Conservation (phyloP, 2,329 filamentous ascomycete genomes). For the Sporothrix mexicana region DNA sequence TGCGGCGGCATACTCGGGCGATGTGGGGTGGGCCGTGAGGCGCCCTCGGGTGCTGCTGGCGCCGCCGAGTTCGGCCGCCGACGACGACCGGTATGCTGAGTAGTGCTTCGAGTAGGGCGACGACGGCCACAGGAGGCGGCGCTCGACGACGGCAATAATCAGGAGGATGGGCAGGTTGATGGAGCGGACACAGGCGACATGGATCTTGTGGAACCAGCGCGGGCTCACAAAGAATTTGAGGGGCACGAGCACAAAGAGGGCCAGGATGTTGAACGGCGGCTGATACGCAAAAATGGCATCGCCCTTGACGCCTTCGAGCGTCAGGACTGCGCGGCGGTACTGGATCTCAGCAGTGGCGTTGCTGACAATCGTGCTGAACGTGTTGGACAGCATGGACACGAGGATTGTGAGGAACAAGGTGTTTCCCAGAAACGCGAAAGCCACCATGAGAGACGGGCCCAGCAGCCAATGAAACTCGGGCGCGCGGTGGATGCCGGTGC, state of each 20-base stretch:
- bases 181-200: constrained; percentile 74
- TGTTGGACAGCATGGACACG: constrained; percentile 85
- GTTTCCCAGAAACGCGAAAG: constrained; percentile 85
- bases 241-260: constrained; percentile 74
- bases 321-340: constrained; percentile 79
- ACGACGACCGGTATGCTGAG: constrained; percentile 23
- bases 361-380: constrained; percentile 76
- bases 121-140: constrained; percentile 67
- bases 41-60: neutral
- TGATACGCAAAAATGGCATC: constrained; percentile 84
- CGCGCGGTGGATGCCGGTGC: constrained; percentile 65
- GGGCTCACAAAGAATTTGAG: constrained; percentile 79
- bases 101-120: constrained; percentile 40
- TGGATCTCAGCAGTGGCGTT: constrained; percentile 85
- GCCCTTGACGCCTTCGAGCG: constrained; percentile 83
- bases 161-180: constrained; percentile 78
- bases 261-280: constrained; percentile 82
- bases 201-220: constrained; percentile 89
- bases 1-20: constrained; percentile 28
- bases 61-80: neutral
- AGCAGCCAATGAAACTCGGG: constrained; percentile 79
- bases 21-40: constrained; percentile 9
- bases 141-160: constrained; percentile 72
- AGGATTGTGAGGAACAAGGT: constrained; percentile 88
- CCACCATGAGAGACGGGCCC: constrained; percentile 78